phyloP scores from a whole-genome alignment of 768 basidiomycete genomes.

The Auricularia sp. region DNA sequence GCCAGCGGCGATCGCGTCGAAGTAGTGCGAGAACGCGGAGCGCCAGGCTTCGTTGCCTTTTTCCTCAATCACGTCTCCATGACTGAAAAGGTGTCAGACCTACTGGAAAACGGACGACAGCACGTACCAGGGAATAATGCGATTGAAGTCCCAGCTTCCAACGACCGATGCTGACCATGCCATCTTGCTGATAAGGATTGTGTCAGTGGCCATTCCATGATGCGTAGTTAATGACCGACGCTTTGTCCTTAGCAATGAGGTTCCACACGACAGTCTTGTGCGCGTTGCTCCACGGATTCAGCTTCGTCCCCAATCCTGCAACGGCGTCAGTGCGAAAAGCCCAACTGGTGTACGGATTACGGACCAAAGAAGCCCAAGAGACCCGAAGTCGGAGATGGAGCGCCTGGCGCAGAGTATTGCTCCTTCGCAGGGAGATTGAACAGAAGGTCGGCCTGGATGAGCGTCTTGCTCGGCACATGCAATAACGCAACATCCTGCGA shows the following conservation, averaged over 20 bases:
- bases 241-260: slow-evolving; percentile 18
- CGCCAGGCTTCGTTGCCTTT: slow-evolving; percentile 48
- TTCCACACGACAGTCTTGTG: slow-evolving; percentile 1
- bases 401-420: slow-evolving; percentile 28
- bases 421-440: slow-evolving; percentile 74
- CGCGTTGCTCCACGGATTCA: slow-evolving; percentile 18
- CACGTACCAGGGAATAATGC: slow-evolving; percentile 67
- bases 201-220: neutral
- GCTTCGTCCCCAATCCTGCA: neutral
- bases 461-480: slow-evolving; percentile 56
- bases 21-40: slow-evolving; percentile 22
- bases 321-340: too few species aligned
- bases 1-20: neutral
- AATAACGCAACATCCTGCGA: slow-evolving; percentile 71
- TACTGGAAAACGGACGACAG: slow-evolving; percentile 9
- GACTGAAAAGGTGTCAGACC: slow-evolving; percentile 13
- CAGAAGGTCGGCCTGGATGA: slow-evolving; percentile 74
- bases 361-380: neutral
- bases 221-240: slow-evolving; percentile 14
- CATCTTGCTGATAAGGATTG: neutral
- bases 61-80: slow-evolving; percentile 51
- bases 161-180: slow-evolving; percentile 23
- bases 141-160: slow-evolving; percentile 59
- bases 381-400: neutral
- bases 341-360: too few species aligned